phyloP scores from a whole-genome alignment of 2,329 filamentous ascomycete genomes.

The Pseudopyrenochaeta lycopersici region DNA sequence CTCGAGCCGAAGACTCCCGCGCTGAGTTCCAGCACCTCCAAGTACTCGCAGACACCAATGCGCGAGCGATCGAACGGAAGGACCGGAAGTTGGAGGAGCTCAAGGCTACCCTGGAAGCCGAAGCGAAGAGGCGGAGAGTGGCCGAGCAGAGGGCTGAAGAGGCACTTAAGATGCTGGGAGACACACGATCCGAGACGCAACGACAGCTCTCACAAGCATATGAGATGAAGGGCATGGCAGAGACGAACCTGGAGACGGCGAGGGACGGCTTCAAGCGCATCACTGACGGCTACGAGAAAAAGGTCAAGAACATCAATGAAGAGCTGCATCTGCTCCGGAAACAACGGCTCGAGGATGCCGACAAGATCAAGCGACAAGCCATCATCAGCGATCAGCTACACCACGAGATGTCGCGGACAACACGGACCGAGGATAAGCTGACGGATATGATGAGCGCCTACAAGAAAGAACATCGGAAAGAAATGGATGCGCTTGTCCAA shows the following conservation, averaged over 20 bases:
- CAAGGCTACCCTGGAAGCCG: slow-evolving; percentile 69
- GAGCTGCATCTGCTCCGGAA: slow-evolving; percentile 42
- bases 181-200: slow-evolving; percentile 66
- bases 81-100: slow-evolving; percentile 78
- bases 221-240: slow-evolving; percentile 61
- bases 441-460: slow-evolving; percentile 69
- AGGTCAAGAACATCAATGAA: slow-evolving; percentile 64
- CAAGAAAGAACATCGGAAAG: slow-evolving; percentile 70
- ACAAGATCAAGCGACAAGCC: slow-evolving; percentile 61
- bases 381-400: slow-evolving; percentile 79
- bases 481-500: slow-evolving; percentile 67
- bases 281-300: slow-evolving; percentile 57
- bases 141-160: slow-evolving; percentile 68
- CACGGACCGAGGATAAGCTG: slow-evolving; percentile 70
- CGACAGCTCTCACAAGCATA: slow-evolving; percentile 68
- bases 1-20: slow-evolving; percentile 74
- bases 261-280: slow-evolving; percentile 76
- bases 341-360: slow-evolving; percentile 39
- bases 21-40: slow-evolving; percentile 75
- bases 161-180: slow-evolving; percentile 72
- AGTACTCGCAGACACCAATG: slow-evolving; percentile 75
- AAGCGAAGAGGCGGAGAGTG: slow-evolving; percentile 68
- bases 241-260: slow-evolving; percentile 70
- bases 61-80: slow-evolving; percentile 74
- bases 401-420: slow-evolving; percentile 69